Evolutionary conservation across 345 rosid genomes (phyloP).

Genomic region (Zanthoxylum bungeanum): DNA sequence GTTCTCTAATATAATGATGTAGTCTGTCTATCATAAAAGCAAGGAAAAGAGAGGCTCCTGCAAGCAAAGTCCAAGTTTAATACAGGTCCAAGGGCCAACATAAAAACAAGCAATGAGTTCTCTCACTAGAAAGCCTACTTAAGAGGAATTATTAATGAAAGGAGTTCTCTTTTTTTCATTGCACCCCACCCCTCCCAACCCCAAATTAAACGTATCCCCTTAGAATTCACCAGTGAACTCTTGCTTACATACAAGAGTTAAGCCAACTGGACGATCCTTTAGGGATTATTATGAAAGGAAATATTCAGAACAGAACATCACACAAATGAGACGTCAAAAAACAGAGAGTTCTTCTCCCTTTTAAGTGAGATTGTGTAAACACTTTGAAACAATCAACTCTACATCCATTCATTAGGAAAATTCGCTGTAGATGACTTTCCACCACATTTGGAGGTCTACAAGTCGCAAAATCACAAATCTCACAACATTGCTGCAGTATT

Average conservation of each 20-base stretch:
- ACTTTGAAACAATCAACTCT: no score
- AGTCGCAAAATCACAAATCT: background rate
- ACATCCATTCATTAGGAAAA: no score
- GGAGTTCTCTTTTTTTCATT: no score
- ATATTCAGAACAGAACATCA: background rate
- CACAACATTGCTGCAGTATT: background rate
- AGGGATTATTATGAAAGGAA: no score
- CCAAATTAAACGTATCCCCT: no score
- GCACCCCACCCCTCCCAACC: no score
- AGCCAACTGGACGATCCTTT: no score
- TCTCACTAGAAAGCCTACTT: background rate
- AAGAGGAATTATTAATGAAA: background rate
- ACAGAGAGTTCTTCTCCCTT: background rate
- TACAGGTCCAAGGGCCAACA: conserved; percentile 12
- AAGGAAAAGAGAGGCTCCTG: conserved; percentile 81
- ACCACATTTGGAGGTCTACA: no score
- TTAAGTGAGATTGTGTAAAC: no score
- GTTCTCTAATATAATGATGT: conserved; percentile 88
- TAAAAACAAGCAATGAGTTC: background rate
- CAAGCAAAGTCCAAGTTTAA: conserved; percentile 24
- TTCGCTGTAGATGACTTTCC: no score
- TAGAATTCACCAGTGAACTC: no score
- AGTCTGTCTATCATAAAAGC: conserved; percentile 82
- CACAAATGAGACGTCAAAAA: background rate
- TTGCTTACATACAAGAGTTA: no score